phyloP scores from a whole-genome alignment of 345 rosid genomes.

The Gossypium stocksii region DNA sequence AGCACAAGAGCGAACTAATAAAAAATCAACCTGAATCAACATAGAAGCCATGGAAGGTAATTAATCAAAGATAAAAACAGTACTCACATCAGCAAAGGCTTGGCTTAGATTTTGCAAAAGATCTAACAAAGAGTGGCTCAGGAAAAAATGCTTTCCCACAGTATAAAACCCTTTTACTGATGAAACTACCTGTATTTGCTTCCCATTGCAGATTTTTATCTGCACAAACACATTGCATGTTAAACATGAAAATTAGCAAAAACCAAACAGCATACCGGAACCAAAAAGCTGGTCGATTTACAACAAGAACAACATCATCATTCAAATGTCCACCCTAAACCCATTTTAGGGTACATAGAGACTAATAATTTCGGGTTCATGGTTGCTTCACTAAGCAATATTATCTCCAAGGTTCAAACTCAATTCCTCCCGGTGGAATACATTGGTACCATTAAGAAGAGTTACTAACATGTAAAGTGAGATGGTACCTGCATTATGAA shows the following conservation, averaged over 20 bases:
- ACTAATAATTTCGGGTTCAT: no score
- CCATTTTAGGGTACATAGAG: no score
- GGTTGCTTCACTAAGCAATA: not conserved
- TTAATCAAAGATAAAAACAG: not conserved
- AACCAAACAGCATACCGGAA: not conserved
- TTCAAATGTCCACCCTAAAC: not conserved
- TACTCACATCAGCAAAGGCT: constrained; percentile 56
- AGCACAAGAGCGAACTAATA: constrained; percentile 8
- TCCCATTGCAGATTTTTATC: constrained; percentile 68
- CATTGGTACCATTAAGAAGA: no score
- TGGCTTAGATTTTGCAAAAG: constrained; percentile 64
- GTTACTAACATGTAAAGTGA: not conserved
- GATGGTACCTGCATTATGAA: constrained; percentile 51
- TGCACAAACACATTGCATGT: constrained; percentile 21
- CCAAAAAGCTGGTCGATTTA: not conserved
- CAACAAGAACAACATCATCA: not conserved
- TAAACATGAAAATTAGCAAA: not conserved
- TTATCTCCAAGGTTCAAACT: not conserved
- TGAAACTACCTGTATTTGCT: constrained; percentile 43
- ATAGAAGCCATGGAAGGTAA: not conserved
- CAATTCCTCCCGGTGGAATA: not conserved
- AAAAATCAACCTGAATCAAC: not conserved
- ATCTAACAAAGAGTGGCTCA: constrained; percentile 51
- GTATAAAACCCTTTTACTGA: constrained; percentile 57
- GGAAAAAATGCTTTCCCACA: constrained; percentile 46